Percentiles rank a stretch among this genome's conserved stretches.
Evolutionary conservation across 495 filamentous ascomycete genomes (phyloP).

Genomic region (Xylaria palmicola): DNA sequence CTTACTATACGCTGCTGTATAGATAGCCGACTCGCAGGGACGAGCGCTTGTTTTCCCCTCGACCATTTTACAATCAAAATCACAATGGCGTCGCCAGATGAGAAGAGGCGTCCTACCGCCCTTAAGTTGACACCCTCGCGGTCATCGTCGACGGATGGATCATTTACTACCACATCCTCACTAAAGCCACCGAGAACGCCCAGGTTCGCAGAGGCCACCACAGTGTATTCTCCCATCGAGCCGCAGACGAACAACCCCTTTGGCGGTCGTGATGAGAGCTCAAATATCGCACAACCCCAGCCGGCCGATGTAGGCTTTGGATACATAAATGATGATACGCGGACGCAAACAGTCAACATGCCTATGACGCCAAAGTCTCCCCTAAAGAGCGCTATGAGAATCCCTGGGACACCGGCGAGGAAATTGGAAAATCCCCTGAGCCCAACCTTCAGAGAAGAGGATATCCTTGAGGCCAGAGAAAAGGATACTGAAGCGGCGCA

Average conservation of each 20-base stretch:
- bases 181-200: slow-evolving; percentile 77
- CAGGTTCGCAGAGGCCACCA: slow-evolving; percentile 87
- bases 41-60: slow-evolving; percentile 36
- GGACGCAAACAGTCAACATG: slow-evolving; percentile 46
- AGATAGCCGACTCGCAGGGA: slow-evolving; percentile 25
- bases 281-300: slow-evolving; percentile 60
- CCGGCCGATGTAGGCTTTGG: slow-evolving; percentile 89
- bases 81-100: slow-evolving; percentile 35
- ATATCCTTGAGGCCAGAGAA: slow-evolving; percentile 78
- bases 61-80: slow-evolving; percentile 21
- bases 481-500: slow-evolving; percentile 76
- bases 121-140: slow-evolving; percentile 47
- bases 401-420: slow-evolving; percentile 74
- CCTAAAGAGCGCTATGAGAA: slow-evolving; percentile 81
- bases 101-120: slow-evolving; percentile 52
- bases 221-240: slow-evolving; percentile 81
- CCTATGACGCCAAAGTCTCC: slow-evolving; percentile 69
- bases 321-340: slow-evolving; percentile 68
- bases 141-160: slow-evolving; percentile 44
- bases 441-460: slow-evolving; percentile 85
- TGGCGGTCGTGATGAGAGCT: slow-evolving; percentile 54
- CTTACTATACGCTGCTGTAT: slow-evolving; percentile 15
- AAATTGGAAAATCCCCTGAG: slow-evolving; percentile 68
- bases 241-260: slow-evolving; percentile 61
- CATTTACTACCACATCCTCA: slow-evolving; percentile 57